A percentile compares a stretch with the other conserved stretches of the same genome.
These are phyloP conservation scores for Entrophospora sp. DNA, from an alignment of 192 early-diverging fungal species.

Conservation along the genomic window DNA sequence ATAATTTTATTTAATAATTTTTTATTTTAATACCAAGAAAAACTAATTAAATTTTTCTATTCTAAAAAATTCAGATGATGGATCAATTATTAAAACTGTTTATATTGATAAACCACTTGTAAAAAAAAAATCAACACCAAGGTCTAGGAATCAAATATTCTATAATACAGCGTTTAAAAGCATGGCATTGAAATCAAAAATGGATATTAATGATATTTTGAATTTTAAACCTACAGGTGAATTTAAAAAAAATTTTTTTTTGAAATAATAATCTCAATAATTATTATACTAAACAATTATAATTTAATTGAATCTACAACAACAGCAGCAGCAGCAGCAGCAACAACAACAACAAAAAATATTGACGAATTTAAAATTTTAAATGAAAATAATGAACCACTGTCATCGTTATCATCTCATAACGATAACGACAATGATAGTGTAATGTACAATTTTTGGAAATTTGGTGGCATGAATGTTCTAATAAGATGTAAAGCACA, in stretches of 20 bases:
- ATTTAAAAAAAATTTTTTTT: neutral
- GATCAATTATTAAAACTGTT: constrained; percentile 3
- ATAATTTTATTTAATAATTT: neutral
- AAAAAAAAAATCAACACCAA: constrained; percentile 4
- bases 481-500: constrained; percentile 22
- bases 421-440: too few relatives aligned
- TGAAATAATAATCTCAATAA: neutral
- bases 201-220: neutral
- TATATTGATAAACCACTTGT: constrained; percentile 24
- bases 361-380: neutral
- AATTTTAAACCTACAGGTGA: neutral
- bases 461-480: constrained; percentile 24
- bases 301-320: neutral
- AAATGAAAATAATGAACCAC: neutral
- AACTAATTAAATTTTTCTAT: neutral
- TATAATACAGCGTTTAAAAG: constrained; percentile 22
- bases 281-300: neutral
- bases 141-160: constrained; percentile 19
- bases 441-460: constrained; percentile 20
- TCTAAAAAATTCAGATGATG: neutral
- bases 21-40: neutral
- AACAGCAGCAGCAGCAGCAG: too few relatives aligned
- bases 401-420: too few relatives aligned
- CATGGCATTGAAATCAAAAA: neutral
- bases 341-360: too few relatives aligned